Evolutionary conservation across 2,329 filamentous ascomycete genomes (phyloP).

Genomic region (Alternaria alternata): DNA sequence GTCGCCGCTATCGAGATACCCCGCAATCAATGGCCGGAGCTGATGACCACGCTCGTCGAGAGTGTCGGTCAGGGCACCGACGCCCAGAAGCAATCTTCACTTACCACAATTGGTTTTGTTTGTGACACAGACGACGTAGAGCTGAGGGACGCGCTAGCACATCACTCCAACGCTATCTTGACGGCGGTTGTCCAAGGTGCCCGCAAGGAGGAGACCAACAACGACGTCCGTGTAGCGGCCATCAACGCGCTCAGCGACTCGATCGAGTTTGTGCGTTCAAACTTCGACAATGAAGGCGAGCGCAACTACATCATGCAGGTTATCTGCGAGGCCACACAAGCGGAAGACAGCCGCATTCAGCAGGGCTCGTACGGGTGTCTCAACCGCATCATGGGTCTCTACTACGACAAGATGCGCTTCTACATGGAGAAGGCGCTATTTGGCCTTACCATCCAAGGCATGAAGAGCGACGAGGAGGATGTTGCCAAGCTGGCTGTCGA

Average conservation of each 20-base stretch:
- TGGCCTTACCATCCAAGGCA: slow-evolving; percentile 94
- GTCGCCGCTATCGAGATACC: slow-evolving; percentile 96
- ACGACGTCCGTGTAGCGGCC: slow-evolving; percentile 88
- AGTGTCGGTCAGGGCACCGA: slow-evolving; percentile 88
- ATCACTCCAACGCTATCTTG: slow-evolving; percentile 96
- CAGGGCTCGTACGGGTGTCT: slow-evolving; percentile 96
- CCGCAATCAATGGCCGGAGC: slow-evolving; percentile 88
- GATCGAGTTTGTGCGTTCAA: slow-evolving; percentile 95
- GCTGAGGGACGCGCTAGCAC: slow-evolving; percentile 78
- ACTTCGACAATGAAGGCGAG: slow-evolving; percentile 99
- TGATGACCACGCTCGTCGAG: slow-evolving; percentile 88
- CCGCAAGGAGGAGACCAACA: slow-evolving; percentile 92
- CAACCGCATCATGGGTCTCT: slow-evolving; percentile 97
- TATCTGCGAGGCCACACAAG: slow-evolving; percentile 97
- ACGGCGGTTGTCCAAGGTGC: slow-evolving; percentile 98
- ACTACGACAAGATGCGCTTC: slow-evolving; percentile 99
- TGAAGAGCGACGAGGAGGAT: slow-evolving; percentile 98
- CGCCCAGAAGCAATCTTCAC: slow-evolving; percentile 90
- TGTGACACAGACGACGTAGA: slow-evolving; percentile 94
- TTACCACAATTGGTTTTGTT: slow-evolving; percentile 97
- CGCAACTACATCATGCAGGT: slow-evolving; percentile 99
- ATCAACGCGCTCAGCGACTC: slow-evolving; percentile 95
- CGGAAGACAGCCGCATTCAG: slow-evolving; percentile 88
- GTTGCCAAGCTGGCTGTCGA: slow-evolving; percentile 97
- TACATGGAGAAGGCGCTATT: slow-evolving; percentile 99